Evolutionary conservation across 805 yeast genomes (phyloP), one percentile per base, ranked within the genome.

Genomic region (Kockiozyma suomiensis): DNA sequence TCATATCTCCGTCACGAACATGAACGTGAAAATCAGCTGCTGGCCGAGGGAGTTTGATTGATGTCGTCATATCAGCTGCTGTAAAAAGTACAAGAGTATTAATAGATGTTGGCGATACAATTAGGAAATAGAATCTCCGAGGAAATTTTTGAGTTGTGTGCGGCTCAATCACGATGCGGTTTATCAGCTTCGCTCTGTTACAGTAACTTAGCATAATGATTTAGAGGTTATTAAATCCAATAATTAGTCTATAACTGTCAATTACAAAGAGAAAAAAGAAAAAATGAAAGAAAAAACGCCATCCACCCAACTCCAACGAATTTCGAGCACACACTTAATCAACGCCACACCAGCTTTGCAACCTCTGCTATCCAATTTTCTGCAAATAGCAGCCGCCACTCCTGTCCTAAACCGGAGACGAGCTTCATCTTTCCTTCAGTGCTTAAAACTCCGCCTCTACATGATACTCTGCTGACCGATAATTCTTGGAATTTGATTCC

Each of bases 21-120:
- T 94, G 99, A 51, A 94, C 98, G 71, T 94, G 99, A 82, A 90
- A 85, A 74, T 94, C 99, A 17, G 93, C 94, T 1, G 52, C 64
- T 5, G 67, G 66, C 41, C 38, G 45, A 4, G 96, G 82, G 7
- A 63, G 33, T 15, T n/a, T 33, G 45, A 62, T 61, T 26, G 49
- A 28, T 2, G 40, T 28, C 41, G 45, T 25, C 50, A 45, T 54
- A 3, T 3, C 17, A 21, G n/a, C n/a, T n/a, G n/a, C n/a, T n/a
- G n/a, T n/a, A n/a, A n/a, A n/a, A 23, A 25, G 21, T 26, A 13
- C 7, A 1, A 0, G 5, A 8, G 15, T 4, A 35, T 15, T n/a
- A 17, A 19, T 8, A 17, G n/a, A n/a, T n/a, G n/a, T n/a, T n/a
- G n/a, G n/a, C n/a, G n/a, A n/a, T n/a, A n/a, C n/a, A n/a, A n/a